These are phyloP conservation scores for Aspergillus neotritici DNA, from an alignment of 2,329 filamentous ascomycete species.

Conservation along the genomic window DNA sequence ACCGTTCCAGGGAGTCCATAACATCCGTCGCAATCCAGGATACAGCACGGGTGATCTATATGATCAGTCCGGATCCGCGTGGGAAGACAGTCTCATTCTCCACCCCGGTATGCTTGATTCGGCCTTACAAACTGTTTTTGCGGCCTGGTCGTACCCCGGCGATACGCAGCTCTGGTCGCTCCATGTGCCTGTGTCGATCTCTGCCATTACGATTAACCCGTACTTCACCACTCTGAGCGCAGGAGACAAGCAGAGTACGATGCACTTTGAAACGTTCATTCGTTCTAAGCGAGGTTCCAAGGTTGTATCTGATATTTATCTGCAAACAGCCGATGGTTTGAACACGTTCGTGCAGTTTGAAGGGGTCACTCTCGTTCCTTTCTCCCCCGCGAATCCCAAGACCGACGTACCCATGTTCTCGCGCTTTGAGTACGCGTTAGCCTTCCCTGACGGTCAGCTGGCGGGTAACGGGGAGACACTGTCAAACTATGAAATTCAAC, in stretches of 20 bases:
- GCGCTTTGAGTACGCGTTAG: slow-evolving; percentile 1
- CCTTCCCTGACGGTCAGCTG: slow-evolving; percentile 1
- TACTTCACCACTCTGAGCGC: too few relatives aligned
- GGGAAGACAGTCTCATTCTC: slow-evolving; percentile 9
- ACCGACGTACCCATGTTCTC: slow-evolving; percentile 9
- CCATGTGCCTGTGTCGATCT: too few relatives aligned
- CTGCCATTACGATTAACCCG: too few relatives aligned
- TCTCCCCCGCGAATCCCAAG: slow-evolving; percentile 3
- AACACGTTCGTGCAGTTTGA: slow-evolving; percentile 10
- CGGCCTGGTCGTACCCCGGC: too few relatives aligned
- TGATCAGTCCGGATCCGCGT: background rate
- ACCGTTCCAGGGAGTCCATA: slow-evolving; percentile 15
- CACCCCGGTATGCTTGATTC: background rate
- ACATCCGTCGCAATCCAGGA: slow-evolving; percentile 10
- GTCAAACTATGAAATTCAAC: background rate
- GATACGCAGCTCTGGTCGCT: too few relatives aligned
- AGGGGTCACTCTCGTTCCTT: slow-evolving; percentile 6
- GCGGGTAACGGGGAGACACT: background rate
- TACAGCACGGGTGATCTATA: slow-evolving; percentile 1
- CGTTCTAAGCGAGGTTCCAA: background rate
- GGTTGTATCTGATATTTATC: slow-evolving; percentile 1
- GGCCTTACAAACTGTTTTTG: too few relatives aligned
- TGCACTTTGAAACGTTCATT: background rate
- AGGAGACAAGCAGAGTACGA: background rate
- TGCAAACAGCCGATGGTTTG: background rate